phyloP scores from a whole-genome alignment of 768 basidiomycete genomes.

The Boletus rex-veris region DNA sequence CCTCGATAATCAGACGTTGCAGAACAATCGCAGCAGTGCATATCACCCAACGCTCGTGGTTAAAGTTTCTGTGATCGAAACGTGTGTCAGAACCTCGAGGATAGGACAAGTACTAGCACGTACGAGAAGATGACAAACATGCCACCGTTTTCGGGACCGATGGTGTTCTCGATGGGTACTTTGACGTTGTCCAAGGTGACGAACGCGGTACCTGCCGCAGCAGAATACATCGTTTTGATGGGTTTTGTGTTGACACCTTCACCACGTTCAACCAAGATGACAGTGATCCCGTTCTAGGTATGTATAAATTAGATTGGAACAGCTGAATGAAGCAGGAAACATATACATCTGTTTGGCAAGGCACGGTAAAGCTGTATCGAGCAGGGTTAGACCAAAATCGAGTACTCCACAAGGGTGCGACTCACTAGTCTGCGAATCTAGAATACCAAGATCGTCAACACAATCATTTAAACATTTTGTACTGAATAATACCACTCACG shows the following conservation, averaged over 20 bases:
- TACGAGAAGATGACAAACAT: constrained; percentile 50
- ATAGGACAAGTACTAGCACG: not conserved
- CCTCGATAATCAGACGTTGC: constrained; percentile 66
- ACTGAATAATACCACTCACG: not conserved
- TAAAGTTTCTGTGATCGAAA: constrained; percentile 49
- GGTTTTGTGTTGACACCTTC: not conserved
- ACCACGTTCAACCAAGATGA: not conserved
- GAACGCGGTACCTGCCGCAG: not conserved
- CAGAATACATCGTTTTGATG: not conserved
- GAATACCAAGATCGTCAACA: not conserved
- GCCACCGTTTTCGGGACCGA: not conserved
- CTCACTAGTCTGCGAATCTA: not conserved
- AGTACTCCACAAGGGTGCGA: not conserved
- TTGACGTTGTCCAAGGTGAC: not conserved
- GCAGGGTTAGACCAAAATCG: not conserved
- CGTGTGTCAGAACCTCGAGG: not conserved
- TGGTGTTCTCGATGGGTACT: not conserved
- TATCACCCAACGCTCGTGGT: constrained; percentile 76
- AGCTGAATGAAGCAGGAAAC: not conserved
- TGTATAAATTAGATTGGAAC: not conserved
- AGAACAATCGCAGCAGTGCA: constrained; percentile 42
- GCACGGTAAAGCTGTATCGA: not conserved
- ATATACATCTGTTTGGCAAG: not conserved
- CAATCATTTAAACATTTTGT: not conserved
- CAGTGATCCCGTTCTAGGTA: not conserved